Base-by-base conservation (phyloP, 345 rosid species). In the Hibiscus syriacus region DNA sequence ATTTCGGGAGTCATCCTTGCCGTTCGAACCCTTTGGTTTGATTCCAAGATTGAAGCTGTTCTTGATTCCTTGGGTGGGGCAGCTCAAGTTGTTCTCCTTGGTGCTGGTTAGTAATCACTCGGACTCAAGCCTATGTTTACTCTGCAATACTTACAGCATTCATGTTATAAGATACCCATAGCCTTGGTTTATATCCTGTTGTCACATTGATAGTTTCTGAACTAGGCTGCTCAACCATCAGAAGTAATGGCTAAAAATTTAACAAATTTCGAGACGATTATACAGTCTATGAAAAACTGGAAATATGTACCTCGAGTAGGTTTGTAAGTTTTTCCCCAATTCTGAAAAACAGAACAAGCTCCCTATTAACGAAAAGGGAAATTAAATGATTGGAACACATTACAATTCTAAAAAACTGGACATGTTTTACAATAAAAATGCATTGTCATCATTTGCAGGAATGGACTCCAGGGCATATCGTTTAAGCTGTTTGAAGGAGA, bases 1-100 rank as follows among this genome's bases (percentile, higher is more conserved):
- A 76, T 82, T 68, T 88, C 98, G 0, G 96, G 97, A 22, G 93
- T 90, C 58, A 87, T 92, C 56, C 91, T 90, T 14, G 96, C 98
- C 0, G 85, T 92, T 56, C 79, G n/a, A n/a, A n/a, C n/a, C n/a
- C n/a, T n/a, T n/a, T n/a, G n/a, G n/a, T n/a, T n/a, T n/a, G n/a
- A n/a, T n/a, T n/a, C n/a, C n/a, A n/a, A n/a, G n/a, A n/a, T n/a
- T n/a, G n/a, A n/a, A n/a, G n/a, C n/a, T n/a, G n/a, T n/a, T n/a
- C n/a, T n/a, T n/a, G n/a, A n/a, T n/a, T n/a, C n/a, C n/a, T n/a
- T n/a, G n/a, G n/a, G n/a, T n/a, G n/a, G n/a, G n/a, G n/a, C n/a
- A n/a, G n/a, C n/a, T n/a, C n/a, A n/a, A n/a, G n/a, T n/a, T n/a
- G n/a, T n/a, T n/a, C n/a, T n/a, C n/a, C n/a, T n/a, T n/a, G n/a